Evolutionary conservation across 805 yeast genomes (phyloP), one percentile per base, ranked within the genome.

Genomic region (Candida vartiovaarae): DNA sequence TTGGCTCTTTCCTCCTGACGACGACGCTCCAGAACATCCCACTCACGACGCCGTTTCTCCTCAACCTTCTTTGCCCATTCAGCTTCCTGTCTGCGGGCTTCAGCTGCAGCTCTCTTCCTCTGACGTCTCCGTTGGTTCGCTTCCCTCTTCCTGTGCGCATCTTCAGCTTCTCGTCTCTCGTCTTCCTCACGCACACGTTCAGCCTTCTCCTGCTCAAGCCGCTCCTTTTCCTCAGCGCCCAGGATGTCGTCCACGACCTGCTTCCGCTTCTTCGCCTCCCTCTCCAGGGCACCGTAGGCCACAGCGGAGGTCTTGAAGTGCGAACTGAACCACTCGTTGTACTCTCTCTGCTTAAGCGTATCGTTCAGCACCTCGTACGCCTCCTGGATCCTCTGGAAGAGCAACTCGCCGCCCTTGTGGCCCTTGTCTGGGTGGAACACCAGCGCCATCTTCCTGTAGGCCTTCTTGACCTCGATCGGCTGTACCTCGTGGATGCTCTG

Each of bases 401-500:
- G 36, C 3, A 46, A 41, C 10, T 46, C 52, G 7, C 44, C 54
- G 1, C 42, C 46, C 2, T 25, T 45, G 26, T 54, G 74, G 43
- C 84, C 82, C 64, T 85, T 84, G 59, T 85, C 95, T 0, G 95
- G 95, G 57, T 85, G 95, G 56, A 73, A 78, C 46, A 67, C 67
- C 47, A 85, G 68, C 3, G 91, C 91, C 52, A 75, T 73, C 55
- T 75, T 78, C 48, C 88, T 68, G 64, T 81, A 86, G 0, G 91
- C 87, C 62, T 81, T 84, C 62, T 82, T 86, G 56, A 86, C 26
- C 47, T 80, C 82, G 3, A 63, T 57, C 8, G 70, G 78, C 7
- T 40, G 33, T 27, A 49, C 46, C 4, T 70, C n/a, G 9, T 33
- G 5, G n/a, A 41, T 20, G 24, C 63, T 23, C 86, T 86, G n/a